Base-by-base conservation (phyloP, 139 green algal species). In the Trebouxia sp. region DNA sequence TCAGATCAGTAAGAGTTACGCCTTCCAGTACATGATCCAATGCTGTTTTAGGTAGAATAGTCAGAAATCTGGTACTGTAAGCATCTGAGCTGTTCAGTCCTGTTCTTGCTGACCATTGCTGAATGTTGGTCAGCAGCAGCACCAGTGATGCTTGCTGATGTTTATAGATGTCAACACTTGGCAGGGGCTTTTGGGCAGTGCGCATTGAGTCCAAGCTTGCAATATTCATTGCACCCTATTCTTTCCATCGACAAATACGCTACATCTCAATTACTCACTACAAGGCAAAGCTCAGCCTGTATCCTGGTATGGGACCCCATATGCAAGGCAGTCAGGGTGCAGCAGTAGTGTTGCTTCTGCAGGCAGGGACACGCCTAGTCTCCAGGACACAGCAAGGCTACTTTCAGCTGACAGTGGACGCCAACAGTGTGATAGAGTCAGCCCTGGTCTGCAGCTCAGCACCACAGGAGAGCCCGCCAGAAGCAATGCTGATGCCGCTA, bases 401-500 rank as follows among this genome's bases (percentile, higher is more conserved):
- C 38, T 78, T 78, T 51, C 83, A 83, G 0, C 11, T 91, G 10
- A 80, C 9, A 2, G 26, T 90, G 30, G 78, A 87, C 62, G 20
- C 8, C 53, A 30, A 7, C 45, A 50, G 43, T 5, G n/a, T 66
- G 35, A 53, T 83, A 14, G 30, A 83, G 65, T 65, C 43, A 48
- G 48, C 58, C 11, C 2, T 83, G 4, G 53, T 50, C 48, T 75
- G 56, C 39, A 55, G 24, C 15, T n/a, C 65, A 41, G 12, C 24
- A 12, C 28, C 32, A 38, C 1, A 53, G 35, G 38, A 1, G 26
- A 82, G 12, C 51, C 78, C 12, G 67, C 74, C 67, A 48, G 69
- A 32, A 5, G 62, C 28, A 22, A 86, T 82, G 67, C 65, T 91
- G 51, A 70, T 69, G 14, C 72, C 51, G 6, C 65, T 93, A 24